Evolutionary conservation across 139 green algal species (phyloP).

Genomic region (Coccomyxa sp.): DNA sequence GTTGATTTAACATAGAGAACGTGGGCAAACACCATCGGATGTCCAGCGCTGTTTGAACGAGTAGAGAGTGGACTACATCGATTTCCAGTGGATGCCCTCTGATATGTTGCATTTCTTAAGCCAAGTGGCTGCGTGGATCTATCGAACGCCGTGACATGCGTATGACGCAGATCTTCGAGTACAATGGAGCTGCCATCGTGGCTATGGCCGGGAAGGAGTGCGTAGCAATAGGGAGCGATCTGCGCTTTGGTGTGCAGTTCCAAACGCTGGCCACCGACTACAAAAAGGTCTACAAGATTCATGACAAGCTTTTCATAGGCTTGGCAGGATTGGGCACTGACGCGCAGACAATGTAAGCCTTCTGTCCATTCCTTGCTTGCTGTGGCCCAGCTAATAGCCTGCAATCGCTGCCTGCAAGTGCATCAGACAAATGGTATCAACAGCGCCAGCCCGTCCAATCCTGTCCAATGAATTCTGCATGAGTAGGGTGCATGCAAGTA

Average conservation of each 20-base stretch:
- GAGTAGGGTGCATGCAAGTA: too few species aligned
- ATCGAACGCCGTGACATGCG: too few species aligned
- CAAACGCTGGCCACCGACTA: slow-evolving; percentile 95
- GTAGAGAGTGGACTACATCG: too few species aligned
- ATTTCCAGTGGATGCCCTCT: too few species aligned
- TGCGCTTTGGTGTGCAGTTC: slow-evolving; percentile 95
- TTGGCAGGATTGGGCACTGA: slow-evolving; percentile 92
- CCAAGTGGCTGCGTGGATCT: too few species aligned
- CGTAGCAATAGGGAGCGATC: slow-evolving; percentile 94
- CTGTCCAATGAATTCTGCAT: too few species aligned
- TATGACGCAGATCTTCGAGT: slow-evolving; percentile 73
- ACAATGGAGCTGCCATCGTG: slow-evolving; percentile 92
- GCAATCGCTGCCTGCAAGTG: background rate
- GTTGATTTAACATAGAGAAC: too few species aligned
- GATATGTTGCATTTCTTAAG: too few species aligned
- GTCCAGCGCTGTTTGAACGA: too few species aligned
- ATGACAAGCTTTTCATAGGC: slow-evolving; percentile 93
- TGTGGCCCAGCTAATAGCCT: background rate
- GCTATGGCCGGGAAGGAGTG: slow-evolving; percentile 91
- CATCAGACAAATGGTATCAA: too few species aligned
- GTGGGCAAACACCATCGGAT: too few species aligned
- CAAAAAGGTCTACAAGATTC: slow-evolving; percentile 87
- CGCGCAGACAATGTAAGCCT: slow-evolving; percentile 76
- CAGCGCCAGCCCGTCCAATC: too few species aligned
- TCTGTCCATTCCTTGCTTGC: background rate